Evolutionary conservation across 345 rosid species (phyloP), one percentile per base, ranked within the genome.

Genomic region (Boechera retrofracta): DNA sequence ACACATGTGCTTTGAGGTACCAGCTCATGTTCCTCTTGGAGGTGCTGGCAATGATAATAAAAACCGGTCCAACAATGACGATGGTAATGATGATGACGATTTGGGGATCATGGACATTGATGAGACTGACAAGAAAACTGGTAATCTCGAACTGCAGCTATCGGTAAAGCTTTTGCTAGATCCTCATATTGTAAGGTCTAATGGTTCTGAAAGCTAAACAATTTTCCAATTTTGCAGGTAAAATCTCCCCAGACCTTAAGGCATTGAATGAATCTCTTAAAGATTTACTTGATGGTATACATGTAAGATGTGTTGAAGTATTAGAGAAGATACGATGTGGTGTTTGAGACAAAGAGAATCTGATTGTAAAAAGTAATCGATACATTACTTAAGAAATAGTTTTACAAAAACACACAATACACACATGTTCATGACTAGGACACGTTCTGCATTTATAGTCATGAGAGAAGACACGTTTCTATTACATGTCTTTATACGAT

Each of bases 1-100:
- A n/a, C n/a, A n/a, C 82, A 89, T 96, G 99, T 96, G 99, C 91
- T 96, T 93, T 76, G 97, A 96, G 83, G 97, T 96, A 71, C 96
- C 98, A 71, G 89, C 96, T 29, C 97, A 93, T 82, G 93, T 84
- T 77, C 97, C 98, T 36, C 93, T 89, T 24, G 93, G 90, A 82
- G 89, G 96, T 72, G 62, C 61, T 58, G 85, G 83, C 57, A 89
- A 82, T 88, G 96, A 87, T 74, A 85, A 70, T 76, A 89, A 73
- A 83, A 79, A 52, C 75, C 88, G 81, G 68, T 75, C 86, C 45
- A 71, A 81, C 47, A 82, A 83, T 45, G 89, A 88, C 10, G 91
- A 87, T 12, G 94, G 84, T 32, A 78, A 74, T 39, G 84, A 86
- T 12, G 94, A 89, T 53, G 94, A 94, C 67, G 99, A 95, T 85